Conservation (phyloP, 441 rosid species). For the Populus trichocarpa region DNA sequence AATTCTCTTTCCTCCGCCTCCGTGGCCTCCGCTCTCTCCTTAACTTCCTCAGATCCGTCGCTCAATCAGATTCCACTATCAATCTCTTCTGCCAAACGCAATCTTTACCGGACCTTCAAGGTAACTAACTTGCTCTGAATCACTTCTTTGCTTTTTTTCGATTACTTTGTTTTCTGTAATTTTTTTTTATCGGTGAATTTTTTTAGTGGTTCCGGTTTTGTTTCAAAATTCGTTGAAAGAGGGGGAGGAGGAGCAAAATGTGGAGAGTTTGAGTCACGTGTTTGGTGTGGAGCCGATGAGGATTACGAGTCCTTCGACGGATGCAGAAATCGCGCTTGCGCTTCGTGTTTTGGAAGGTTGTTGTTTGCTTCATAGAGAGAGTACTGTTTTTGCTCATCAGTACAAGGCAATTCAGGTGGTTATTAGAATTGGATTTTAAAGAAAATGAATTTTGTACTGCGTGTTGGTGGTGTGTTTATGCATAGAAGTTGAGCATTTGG, state of each 20-base stretch:
- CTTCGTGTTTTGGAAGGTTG: constrained; percentile 94
- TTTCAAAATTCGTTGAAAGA: constrained; percentile 53
- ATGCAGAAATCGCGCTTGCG: constrained; percentile 72
- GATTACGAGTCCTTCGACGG: constrained; percentile 78
- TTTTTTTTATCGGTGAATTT: neutral
- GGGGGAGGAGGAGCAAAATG: constrained; percentile 43
- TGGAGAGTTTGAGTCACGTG: constrained; percentile 68
- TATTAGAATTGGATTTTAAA: neutral
- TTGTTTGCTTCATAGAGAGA: constrained; percentile 76
- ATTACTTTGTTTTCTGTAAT: neutral
- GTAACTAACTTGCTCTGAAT: constrained; percentile 22
- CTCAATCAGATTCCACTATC: constrained; percentile 69
- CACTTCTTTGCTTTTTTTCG: neutral
- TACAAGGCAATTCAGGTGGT: constrained; percentile 71
- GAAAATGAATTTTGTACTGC: neutral
- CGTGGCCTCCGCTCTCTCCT: constrained; percentile 81
- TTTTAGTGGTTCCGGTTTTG: constrained; percentile 72
- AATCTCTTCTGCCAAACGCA: constrained; percentile 70
- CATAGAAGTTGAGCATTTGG: neutral
- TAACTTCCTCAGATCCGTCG: constrained; percentile 70
- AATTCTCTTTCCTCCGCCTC: constrained; percentile 84
- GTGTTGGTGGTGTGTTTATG: neutral
- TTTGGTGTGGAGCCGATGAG: constrained; percentile 76
- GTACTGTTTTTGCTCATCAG: constrained; percentile 73
- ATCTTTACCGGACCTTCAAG: constrained; percentile 69